Evolutionary conservation across 2,329 filamentous ascomycete genomes (phyloP).

Genomic region (Colletotrichum cuscutae): DNA sequence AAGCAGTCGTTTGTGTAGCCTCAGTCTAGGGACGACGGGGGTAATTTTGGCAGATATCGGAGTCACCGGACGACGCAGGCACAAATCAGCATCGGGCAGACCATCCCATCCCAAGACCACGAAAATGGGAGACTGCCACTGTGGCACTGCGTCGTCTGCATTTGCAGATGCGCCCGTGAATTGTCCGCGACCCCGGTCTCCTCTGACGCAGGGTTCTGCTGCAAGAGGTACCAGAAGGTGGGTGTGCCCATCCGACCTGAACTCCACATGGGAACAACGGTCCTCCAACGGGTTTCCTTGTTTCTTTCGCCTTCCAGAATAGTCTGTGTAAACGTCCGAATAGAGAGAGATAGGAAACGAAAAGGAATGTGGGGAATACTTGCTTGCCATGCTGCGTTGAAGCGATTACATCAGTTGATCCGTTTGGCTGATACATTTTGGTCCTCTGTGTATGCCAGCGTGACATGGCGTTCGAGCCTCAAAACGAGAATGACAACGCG

Average conservation of each 20-base stretch:
- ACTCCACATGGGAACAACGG: background rate
- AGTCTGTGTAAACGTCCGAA: background rate
- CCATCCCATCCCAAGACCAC: background rate
- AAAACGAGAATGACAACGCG: background rate
- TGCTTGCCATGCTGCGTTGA: too few relatives aligned
- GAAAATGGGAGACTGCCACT: background rate
- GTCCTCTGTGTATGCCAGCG: background rate
- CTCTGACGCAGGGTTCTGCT: background rate
- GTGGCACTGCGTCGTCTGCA: background rate
- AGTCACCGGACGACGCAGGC: conserved; percentile 11
- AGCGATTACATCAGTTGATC: background rate
- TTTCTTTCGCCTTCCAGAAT: background rate
- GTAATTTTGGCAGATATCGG: background rate
- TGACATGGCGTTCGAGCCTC: background rate
- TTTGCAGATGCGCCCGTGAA: background rate
- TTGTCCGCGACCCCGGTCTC: background rate
- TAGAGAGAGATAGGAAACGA: background rate
- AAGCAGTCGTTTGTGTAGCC: background rate
- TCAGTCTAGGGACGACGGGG: background rate
- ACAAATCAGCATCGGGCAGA: background rate
- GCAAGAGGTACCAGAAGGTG: background rate
- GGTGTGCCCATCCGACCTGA: background rate
- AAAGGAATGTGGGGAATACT: background rate
- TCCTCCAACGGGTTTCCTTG: background rate
- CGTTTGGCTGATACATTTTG: background rate